Conservation (phyloP, 805 yeast species). For the Spathaspora gorwiae region DNA sequence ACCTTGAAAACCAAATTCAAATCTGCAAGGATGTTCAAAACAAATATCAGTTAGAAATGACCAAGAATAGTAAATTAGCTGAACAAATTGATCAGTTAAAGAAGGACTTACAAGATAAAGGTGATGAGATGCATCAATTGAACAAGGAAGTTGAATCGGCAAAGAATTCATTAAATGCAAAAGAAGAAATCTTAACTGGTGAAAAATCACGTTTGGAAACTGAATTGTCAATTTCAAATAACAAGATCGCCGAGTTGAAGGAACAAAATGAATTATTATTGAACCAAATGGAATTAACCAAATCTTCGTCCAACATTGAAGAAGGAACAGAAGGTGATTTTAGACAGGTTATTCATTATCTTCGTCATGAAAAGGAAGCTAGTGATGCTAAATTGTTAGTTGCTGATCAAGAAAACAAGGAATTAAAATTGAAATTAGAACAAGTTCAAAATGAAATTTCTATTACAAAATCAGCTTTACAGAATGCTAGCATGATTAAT, state of each 20-base stretch:
- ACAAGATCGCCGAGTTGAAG: slow-evolving; percentile 50
- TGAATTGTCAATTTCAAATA: slow-evolving; percentile 37
- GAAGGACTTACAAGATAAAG: slow-evolving; percentile 14
- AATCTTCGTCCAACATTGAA: slow-evolving; percentile 5
- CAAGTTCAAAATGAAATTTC: slow-evolving; percentile 44
- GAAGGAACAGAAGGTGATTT: slow-evolving; percentile 17
- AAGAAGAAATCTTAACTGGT: slow-evolving; percentile 14
- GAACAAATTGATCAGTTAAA: slow-evolving; percentile 21
- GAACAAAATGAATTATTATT: slow-evolving; percentile 66
- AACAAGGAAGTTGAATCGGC: slow-evolving; percentile 8
- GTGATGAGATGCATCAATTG: slow-evolving; percentile 8
- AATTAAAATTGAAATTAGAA: slow-evolving; percentile 48
- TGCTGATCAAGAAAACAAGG: slow-evolving; percentile 47
- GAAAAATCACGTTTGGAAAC: slow-evolving; percentile 18
- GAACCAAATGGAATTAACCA: slow-evolving; percentile 55
- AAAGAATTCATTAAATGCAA: slow-evolving; percentile 10
- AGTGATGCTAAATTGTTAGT: slow-evolving; percentile 47
- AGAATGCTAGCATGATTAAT: slow-evolving; percentile 15
- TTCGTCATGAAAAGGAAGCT: slow-evolving; percentile 74
- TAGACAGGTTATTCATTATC: slow-evolving; percentile 51
- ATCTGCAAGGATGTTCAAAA: slow-evolving; percentile 47
- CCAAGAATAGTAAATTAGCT: slow-evolving; percentile 50
- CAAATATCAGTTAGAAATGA: slow-evolving; percentile 53
- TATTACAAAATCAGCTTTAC: slow-evolving; percentile 32
- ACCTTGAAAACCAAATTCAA: slow-evolving; percentile 38